Percentiles rank a stretch among this genome's conserved stretches.
Evolutionary conservation across 139 green algal genomes (phyloP).

Genomic region (Chlamydomonas asymmetrica): DNA sequence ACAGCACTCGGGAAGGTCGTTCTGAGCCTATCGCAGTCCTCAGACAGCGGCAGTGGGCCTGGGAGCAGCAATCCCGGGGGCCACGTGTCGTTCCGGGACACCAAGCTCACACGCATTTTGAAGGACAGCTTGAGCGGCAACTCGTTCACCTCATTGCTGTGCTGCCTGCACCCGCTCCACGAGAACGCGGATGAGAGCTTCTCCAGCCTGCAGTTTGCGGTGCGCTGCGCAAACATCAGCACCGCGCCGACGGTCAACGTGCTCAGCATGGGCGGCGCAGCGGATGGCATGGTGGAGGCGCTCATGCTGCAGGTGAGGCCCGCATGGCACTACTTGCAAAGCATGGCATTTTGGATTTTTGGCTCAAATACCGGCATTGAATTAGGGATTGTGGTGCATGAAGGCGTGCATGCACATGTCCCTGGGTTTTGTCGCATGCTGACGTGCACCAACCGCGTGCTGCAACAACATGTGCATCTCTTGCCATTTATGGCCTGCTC

Average conservation of each 20-base stretch:
- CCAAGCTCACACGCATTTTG: conserved; percentile 64
- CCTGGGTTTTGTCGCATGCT: no score
- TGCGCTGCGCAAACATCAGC: conserved; percentile 36
- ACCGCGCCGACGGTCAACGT: conserved; percentile 38
- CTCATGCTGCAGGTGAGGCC: conserved; percentile 2
- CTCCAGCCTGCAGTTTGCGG: conserved; percentile 54
- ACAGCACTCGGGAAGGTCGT: conserved; percentile 55
- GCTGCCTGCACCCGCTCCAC: conserved; percentile 36
- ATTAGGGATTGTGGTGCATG: no score
- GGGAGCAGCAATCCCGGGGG: neutral
- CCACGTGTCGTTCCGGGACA: conserved; percentile 63
- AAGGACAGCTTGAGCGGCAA: conserved; percentile 53
- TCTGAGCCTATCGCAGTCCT: conserved; percentile 1
- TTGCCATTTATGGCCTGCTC: no score
- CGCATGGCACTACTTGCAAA: no score
- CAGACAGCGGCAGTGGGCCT: neutral
- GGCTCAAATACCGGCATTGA: no score
- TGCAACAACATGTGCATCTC: no score
- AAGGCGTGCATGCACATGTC: no score
- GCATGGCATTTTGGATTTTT: no score
- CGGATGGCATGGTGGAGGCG: conserved; percentile 1
- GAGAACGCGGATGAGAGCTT: conserved; percentile 49
- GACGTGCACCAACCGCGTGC: no score
- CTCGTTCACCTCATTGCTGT: conserved; percentile 38
- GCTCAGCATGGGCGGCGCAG: neutral